phyloP scores from a whole-genome alignment of 768 basidiomycete species.

The Rhodocollybia butyracea region DNA sequence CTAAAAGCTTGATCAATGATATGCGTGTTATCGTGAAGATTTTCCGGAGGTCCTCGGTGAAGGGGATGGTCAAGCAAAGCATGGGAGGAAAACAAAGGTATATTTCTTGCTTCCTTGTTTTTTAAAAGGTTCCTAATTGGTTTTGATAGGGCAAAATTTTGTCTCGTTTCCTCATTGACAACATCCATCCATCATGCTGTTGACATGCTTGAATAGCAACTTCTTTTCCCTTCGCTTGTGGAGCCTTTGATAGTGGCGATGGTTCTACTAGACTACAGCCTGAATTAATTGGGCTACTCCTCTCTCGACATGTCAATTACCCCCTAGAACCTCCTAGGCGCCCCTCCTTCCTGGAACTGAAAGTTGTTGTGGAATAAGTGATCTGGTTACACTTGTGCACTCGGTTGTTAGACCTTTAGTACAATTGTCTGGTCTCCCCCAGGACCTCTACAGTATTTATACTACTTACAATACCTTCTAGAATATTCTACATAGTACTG shows the following conservation, averaged over 20 bases:
- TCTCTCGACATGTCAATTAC: too few species aligned
- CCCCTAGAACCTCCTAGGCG: too few species aligned
- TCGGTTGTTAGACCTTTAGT: too few species aligned
- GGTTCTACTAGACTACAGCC: too few species aligned
- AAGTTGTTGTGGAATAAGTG: too few species aligned
- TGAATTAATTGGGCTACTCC: too few species aligned
- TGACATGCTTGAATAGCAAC: conserved; percentile 80
- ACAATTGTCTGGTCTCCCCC: too few species aligned
- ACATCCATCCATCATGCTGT: conserved; percentile 87
- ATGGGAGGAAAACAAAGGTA: conserved; percentile 95
- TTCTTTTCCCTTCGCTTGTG: conserved; percentile 56
- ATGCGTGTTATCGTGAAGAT: conserved; percentile 68
- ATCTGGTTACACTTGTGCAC: too few species aligned
- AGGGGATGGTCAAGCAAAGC: conserved; percentile 82
- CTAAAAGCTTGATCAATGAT: conserved; percentile 82
- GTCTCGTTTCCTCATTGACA: conserved; percentile 85
- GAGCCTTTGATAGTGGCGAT: conserved; percentile 82
- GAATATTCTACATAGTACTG: too few species aligned
- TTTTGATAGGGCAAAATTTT: conserved; percentile 77
- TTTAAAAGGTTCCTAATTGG: conserved; percentile 2
- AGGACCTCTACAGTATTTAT: too few species aligned
- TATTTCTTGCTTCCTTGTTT: conserved; percentile 13
- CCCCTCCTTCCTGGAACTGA: too few species aligned
- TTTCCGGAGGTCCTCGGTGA: conserved; percentile 53
- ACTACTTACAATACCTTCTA: too few species aligned